phyloP scores from a whole-genome alignment of 2,329 filamentous ascomycete genomes.

The Trichoderma lentiforme region DNA sequence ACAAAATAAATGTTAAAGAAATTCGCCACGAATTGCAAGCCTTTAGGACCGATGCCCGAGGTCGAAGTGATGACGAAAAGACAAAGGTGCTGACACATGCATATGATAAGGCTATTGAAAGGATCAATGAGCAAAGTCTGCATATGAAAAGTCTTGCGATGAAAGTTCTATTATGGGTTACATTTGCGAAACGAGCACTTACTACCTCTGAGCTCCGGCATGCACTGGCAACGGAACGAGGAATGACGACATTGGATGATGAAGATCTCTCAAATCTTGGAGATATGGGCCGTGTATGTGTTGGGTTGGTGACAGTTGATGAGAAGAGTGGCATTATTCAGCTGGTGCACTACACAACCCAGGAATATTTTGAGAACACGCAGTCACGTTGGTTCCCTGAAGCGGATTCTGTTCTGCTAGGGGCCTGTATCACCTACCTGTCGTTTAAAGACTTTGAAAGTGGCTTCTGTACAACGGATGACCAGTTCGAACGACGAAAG shows the following conservation, averaged over 20 bases:
- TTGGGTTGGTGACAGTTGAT: conserved; percentile 42
- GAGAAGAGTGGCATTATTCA: conserved; percentile 37
- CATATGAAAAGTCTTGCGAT: conserved; percentile 36
- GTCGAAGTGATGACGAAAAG: neutral
- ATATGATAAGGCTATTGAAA: conserved; percentile 41
- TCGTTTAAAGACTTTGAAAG: conserved; percentile 31
- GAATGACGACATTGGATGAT: neutral
- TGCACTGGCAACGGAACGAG: conserved; percentile 38
- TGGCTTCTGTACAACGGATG: neutral
- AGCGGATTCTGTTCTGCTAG: conserved; percentile 28
- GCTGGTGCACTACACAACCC: conserved; percentile 45
- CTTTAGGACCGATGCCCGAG: neutral
- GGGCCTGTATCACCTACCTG: conserved; percentile 37
- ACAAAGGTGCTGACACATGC: conserved; percentile 21
- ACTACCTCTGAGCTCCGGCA: conserved; percentile 38
- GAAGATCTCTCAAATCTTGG: conserved; percentile 34
- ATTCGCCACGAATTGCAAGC: neutral
- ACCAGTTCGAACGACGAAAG: neutral
- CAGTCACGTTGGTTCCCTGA: conserved; percentile 30
- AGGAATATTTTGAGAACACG: conserved; percentile 41
- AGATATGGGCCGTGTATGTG: conserved; percentile 38
- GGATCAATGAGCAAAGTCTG: conserved; percentile 38
- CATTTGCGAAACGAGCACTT: conserved; percentile 34
- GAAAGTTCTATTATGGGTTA: conserved; percentile 41
- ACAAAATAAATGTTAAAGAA: neutral